Percentiles rank a stretch among this genome's conserved stretches.
Conservation (phyloP, 2,329 filamentous ascomycete genomes). For the Aspergillus fijiensis region DNA sequence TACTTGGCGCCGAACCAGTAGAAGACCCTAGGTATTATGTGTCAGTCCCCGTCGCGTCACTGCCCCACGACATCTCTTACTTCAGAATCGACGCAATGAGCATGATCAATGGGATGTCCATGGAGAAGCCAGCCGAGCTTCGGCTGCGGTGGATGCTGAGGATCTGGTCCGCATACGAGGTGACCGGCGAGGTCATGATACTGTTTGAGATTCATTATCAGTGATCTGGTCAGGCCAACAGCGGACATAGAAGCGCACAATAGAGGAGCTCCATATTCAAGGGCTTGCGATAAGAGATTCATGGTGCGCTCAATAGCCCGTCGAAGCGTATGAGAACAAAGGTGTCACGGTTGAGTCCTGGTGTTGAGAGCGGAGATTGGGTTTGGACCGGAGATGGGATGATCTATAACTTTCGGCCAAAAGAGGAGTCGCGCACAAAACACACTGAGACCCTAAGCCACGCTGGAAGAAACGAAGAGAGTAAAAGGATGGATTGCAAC, state of each 20-base stretch:
- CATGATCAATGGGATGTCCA: constrained; percentile 68
- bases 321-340: not conserved
- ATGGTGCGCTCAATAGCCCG: constrained; percentile 26
- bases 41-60: not conserved
- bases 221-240: not conserved
- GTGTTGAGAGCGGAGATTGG: not conserved
- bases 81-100: constrained; percentile 64
- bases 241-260: constrained; percentile 39
- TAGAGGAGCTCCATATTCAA: constrained; percentile 51
- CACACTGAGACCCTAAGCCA: not conserved
- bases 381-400: not conserved
- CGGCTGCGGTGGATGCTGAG: constrained; percentile 61
- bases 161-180: constrained; percentile 67
- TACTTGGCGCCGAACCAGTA: constrained; percentile 66
- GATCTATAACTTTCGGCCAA: not conserved
- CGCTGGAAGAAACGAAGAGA: not conserved
- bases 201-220: constrained; percentile 32
- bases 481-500: not conserved
- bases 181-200: constrained; percentile 62
- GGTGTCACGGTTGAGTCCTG: not conserved
- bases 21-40: constrained; percentile 50
- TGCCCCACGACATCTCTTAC: constrained; percentile 34
- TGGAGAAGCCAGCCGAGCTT: constrained; percentile 62
- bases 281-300: constrained; percentile 39
- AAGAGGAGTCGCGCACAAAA: not conserved